These are phyloP conservation scores for Neurospora sp. DNA, from an alignment of 495 filamentous ascomycete genomes.

Conservation along the genomic window DNA sequence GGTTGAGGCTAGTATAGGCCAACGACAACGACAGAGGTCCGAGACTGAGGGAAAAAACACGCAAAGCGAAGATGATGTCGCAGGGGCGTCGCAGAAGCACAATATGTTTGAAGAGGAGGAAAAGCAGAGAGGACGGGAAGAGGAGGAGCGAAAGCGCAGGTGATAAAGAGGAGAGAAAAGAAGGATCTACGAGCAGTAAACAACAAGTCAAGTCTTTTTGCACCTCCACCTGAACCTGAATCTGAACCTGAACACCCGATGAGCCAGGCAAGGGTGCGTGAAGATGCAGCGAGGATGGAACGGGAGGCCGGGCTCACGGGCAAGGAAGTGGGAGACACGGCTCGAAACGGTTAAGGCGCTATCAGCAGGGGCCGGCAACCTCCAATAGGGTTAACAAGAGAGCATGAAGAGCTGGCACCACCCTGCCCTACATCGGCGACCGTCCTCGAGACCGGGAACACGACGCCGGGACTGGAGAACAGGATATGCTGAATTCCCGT, in stretches of 20 bases:
- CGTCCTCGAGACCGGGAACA: not conserved
- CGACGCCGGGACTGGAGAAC: constrained; percentile 16
- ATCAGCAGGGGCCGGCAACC: not conserved
- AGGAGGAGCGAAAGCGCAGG: constrained; percentile 1
- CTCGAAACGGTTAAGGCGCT: not conserved
- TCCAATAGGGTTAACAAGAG: not conserved
- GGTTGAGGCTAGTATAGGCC: not conserved
- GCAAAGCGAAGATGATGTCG: not conserved
- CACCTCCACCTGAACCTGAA: not conserved
- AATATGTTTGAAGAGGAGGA: constrained; percentile 8
- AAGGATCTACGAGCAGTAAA: not conserved
- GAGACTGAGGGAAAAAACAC: not conserved
- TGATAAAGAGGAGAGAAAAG: not conserved
- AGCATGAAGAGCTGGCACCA: not conserved
- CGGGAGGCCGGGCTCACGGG: not conserved
- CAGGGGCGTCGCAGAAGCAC: not conserved
- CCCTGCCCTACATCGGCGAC: not conserved
- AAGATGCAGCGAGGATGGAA: constrained; percentile 4
- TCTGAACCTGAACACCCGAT: not conserved
- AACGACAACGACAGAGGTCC: not conserved
- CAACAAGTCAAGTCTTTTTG: not conserved
- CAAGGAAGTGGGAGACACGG: not conserved
- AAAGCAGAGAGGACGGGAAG: constrained; percentile 5
- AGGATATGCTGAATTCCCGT: constrained; percentile 15
- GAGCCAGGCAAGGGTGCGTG: not conserved